Base-by-base conservation (phyloP, 208 protist genomes). In the Leptomonas seymouri region DNA sequence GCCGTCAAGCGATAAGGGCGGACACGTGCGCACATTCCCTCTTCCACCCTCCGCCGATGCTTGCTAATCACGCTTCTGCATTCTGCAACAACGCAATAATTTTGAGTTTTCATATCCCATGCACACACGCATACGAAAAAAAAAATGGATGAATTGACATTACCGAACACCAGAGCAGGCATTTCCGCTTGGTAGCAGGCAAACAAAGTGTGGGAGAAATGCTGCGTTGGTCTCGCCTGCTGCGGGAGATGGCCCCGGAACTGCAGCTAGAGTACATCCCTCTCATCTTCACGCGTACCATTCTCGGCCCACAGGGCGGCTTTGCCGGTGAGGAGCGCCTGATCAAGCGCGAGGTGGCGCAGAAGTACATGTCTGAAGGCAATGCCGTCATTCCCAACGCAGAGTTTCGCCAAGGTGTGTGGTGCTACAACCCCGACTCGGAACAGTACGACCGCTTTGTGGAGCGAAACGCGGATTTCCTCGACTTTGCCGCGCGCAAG, bases 271-370 rank as follows among this genome's bases (percentile, higher is more conserved):
- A 95, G 78, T 92, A 94, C 66, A 65, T 95, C 20, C 89, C 93
- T 2, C n/a, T 95, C 28, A 78, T 97, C 45, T 97, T 97, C 62
- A 93, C 88, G 4, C 81, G 90, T 23, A 94, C 90, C 6, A 92
- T 95, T 72, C 82, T 97, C 14, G 93, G 93, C 31, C 93, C 93
- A 3, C 71, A 95, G 31, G 93, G 93, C 39, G 93, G 93, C 21
- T 97, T 97, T 62, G 87, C 93, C 25, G 93, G 89, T 3, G 90
- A 97, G 80, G 90, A 97, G 77, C 89, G 93, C 5, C 84, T 97
- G n/a, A 82, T 97, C 31, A 95, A 97, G 79, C 88, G 87, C 27
- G 93, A 95, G 60, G 67, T 94, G 27, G 93, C 89, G 14, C 72
- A 86, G 49, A 94, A 92, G 74, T 95, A 95, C 76, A 30, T 93